A percentile compares a stretch with the other conserved stretches of the same genome.
phyloP scores from a whole-genome alignment of 441 rosid species.

The Pelargonium hybrid region DNA sequence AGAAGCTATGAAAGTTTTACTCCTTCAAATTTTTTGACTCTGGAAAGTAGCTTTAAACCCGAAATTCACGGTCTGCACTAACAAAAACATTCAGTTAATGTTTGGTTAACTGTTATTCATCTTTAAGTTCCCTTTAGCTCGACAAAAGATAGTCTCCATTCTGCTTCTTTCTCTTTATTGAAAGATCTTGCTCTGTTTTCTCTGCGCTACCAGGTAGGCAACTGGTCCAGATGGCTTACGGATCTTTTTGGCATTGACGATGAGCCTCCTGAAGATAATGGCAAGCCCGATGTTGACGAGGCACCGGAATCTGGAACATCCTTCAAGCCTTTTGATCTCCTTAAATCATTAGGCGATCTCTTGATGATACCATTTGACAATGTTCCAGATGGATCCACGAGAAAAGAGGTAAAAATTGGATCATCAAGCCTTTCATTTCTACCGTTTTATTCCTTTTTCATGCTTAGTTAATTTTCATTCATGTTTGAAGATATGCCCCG shows the following conservation, averaged over 20 bases:
- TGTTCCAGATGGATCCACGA: slow-evolving; percentile 52
- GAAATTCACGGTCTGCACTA: no score
- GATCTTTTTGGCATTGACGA: slow-evolving; percentile 74
- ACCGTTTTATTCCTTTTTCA: not conserved
- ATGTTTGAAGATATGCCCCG: slow-evolving; percentile 70
- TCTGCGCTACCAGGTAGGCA: slow-evolving; percentile 55
- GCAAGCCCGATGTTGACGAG: slow-evolving; percentile 21
- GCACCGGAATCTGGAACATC: slow-evolving; percentile 27
- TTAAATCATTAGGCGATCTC: slow-evolving; percentile 83
- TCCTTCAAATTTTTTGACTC: no score
- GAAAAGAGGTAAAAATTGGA: slow-evolving; percentile 62
- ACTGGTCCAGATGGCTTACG: slow-evolving; percentile 94
- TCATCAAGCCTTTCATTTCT: not conserved
- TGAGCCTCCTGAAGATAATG: slow-evolving; percentile 25
- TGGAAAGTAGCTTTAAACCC: no score
- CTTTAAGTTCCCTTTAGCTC: no score
- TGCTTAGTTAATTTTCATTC: slow-evolving; percentile 8
- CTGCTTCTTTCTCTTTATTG: not conserved
- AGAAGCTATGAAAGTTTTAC: no score
- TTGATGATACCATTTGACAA: slow-evolving; percentile 98
- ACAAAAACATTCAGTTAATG: no score
- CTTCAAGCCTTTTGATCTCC: slow-evolving; percentile 70
- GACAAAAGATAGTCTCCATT: no score
- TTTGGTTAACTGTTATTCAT: no score
- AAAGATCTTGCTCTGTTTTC: not conserved